Evolutionary conservation across 1,284 basidiomycete species (phyloP), one percentile per base, ranked within the genome.

Genomic region (Cryptococcus deneoformans): DNA sequence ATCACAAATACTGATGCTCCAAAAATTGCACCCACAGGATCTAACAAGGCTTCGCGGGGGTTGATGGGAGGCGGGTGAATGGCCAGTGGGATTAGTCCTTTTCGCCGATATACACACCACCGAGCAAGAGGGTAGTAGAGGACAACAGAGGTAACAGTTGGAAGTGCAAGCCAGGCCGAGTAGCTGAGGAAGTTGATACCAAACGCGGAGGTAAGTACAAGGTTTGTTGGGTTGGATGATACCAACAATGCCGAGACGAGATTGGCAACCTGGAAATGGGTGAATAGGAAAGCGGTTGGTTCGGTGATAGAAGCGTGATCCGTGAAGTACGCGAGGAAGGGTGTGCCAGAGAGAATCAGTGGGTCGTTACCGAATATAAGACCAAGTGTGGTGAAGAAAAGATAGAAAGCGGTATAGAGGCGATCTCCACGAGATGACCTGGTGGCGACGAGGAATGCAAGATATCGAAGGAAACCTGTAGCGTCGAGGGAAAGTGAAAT

Each of bases 351-450:
- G 16, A 93, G 82, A 57, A 93, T 88, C 62, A 93, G 84, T 0
- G 91, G 90, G 75, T 93, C 91, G 71, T 98, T 98, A 6, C 94
- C 94, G 10, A 97, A 83, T 1, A 92, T 69, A 20, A 90, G 82
- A 34, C 90, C 92, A 60, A 88, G 83, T 9, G 84, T 68, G 46
- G 90, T 88, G 72, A 92, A 86, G 81, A 94, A 86, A 57, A 84
- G 59, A 72, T 90, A 94, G 73, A 95, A 87, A 54, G 87, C 84
- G 24, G 87, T 73, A 72, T 87, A 96, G 0, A 97, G 81, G 49
- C 79, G 83, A 61, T 81, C 82, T 16, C 58, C 58, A 12, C 88
- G 89, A 1, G 66, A 60, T 12, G 90, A 86, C 70, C 83, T 86
- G 59, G 86, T 85, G 57, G 87, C 88, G 60, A 96, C 91, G 82